Evolutionary conservation across 2,329 filamentous ascomycete genomes (phyloP), one percentile per base, ranked within the genome.

Genomic region (Trichoderma semiorbis): DNA sequence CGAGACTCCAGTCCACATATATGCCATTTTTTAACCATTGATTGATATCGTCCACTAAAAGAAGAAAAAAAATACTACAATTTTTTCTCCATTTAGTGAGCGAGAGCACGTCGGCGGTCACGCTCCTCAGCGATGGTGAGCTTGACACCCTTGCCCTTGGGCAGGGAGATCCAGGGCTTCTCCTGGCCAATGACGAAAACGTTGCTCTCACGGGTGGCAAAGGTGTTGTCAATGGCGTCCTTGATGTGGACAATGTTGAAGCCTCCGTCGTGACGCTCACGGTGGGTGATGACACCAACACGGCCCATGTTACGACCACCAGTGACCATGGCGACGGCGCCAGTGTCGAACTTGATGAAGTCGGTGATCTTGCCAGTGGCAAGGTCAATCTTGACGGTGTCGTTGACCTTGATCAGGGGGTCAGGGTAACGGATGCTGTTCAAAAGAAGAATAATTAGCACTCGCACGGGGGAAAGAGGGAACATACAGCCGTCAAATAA

Each of bases 91-190:
- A 76, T 78, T 87, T 89, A 88, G 82, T 84, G 55, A 60, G 65
- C 82, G 75, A 86, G 78, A 76, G 84, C 75, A 77, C 96, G 93
- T 84, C 95, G 94, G 86, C 95, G 95, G 87, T 99, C 95, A 89
- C 95, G 91, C 93, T 99, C 95, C 90, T 99, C 95, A 79, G 95
- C 94, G 83, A 99, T 98, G 83, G 92, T 91, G 85, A 98, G 94
- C 94, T 98, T 97, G 89, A 99, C 96, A 93, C 96, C 96, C 92
- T 98, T 98, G 89, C 96, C 96, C 94, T 98, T 99, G 85, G 96
- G 97, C 84, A 99, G 91, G 81, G 93, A 97, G 88, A 99, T 91
- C 96, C 96, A 99, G 82, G 96, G 95, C 93, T 98, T 98, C 83
- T 99, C 96, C 81, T 91, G 89, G 82, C 96, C 96, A 81, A 99